Evolutionary conservation across 495 filamentous ascomycete genomes (phyloP).

Genomic region (Lophiostoma macrostomum): DNA sequence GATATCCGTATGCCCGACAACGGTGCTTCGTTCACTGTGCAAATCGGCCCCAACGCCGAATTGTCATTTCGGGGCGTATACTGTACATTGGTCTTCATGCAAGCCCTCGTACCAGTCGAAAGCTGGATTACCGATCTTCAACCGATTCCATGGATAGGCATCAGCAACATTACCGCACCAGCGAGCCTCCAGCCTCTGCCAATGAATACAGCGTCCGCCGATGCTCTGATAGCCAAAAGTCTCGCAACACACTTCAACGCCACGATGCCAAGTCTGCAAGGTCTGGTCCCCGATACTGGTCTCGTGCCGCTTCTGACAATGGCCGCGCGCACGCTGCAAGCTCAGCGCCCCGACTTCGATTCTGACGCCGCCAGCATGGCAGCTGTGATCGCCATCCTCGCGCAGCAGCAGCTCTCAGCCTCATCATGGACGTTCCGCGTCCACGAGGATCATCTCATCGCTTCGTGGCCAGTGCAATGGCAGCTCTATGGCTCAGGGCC

Average conservation of each 20-base stretch:
- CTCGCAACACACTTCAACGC: neutral
- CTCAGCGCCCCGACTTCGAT: neutral
- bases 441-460: neutral
- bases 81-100: neutral
- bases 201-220: neutral
- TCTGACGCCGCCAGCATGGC: neutral
- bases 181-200: neutral
- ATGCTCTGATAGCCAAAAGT: neutral
- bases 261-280: neutral
- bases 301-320: neutral
- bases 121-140: neutral
- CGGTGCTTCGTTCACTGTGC: neutral
- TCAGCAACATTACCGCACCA: neutral
- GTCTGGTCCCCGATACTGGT: neutral
- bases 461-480: neutral
- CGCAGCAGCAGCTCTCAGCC: neutral
- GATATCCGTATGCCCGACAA: neutral
- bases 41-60: neutral
- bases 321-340: neutral
- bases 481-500: neutral
- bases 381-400: neutral
- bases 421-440: neutral
- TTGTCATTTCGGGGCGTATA: neutral
- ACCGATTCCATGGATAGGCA: neutral
- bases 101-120: neutral